phyloP scores from a whole-genome alignment of 1,284 basidiomycete species.

The Puccinia novopanici region DNA sequence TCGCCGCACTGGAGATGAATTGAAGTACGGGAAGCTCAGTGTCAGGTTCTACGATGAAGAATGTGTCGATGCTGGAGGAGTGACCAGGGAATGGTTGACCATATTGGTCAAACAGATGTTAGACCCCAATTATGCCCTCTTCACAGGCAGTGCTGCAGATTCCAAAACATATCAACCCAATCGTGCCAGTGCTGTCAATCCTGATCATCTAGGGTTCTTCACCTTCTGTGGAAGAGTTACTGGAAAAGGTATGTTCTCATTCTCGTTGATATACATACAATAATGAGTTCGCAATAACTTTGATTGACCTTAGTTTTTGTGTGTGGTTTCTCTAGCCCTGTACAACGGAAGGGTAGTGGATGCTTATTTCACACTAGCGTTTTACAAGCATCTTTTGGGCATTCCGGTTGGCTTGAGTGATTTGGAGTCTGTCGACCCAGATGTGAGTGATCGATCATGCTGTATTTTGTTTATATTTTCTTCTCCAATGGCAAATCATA shows the following conservation, averaged over 20 bases:
- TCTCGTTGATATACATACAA: no score
- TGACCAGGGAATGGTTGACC: slow-evolving; percentile 91
- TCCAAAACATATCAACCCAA: slow-evolving; percentile 93
- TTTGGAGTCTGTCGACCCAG: slow-evolving; percentile 93
- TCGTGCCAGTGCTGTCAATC: slow-evolving; percentile 79
- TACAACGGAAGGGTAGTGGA: slow-evolving; percentile 93
- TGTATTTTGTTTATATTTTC: no score
- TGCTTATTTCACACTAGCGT: slow-evolving; percentile 73
- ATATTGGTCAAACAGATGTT: slow-evolving; percentile 98
- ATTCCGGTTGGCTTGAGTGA: slow-evolving; percentile 90
- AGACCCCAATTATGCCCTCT: slow-evolving; percentile 97
- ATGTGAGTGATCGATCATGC: slow-evolving; percentile 19
- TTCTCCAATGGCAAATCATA: not conserved
- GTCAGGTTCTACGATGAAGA: slow-evolving; percentile 96
- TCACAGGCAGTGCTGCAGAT: slow-evolving; percentile 95
- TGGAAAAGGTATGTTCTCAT: slow-evolving; percentile 62
- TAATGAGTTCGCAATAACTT: not conserved
- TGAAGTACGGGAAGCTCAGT: slow-evolving; percentile 96
- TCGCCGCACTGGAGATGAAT: slow-evolving; percentile 87
- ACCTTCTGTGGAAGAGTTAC: slow-evolving; percentile 97
- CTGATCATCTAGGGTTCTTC: slow-evolving; percentile 95
- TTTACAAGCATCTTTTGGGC: slow-evolving; percentile 88
- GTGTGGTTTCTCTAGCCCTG: slow-evolving; percentile 67
- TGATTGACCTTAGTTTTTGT: not conserved
- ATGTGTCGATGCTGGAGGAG: slow-evolving; percentile 96